A percentile compares a stretch with the other conserved stretches of the same genome.
Conservation (phyloP, 2,329 filamentous ascomycete species). For the Macrophomina phaseolina region DNA sequence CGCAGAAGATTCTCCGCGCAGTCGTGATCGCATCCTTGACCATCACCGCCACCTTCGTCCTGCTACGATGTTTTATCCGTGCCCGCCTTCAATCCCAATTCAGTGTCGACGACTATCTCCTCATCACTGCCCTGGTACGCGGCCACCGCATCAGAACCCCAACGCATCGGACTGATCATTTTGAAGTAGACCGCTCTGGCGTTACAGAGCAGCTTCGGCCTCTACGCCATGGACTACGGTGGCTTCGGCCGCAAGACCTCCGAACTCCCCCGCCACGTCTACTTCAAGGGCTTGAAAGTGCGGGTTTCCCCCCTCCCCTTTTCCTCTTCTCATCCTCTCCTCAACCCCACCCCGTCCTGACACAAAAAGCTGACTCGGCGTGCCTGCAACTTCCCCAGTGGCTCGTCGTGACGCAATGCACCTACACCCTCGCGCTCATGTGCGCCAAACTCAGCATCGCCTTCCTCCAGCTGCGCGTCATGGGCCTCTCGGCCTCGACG, state of each 20-base stretch:
- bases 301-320: too few relatives aligned
- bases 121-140: neutral
- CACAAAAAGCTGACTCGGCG: too few relatives aligned
- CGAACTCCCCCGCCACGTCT: neutral
- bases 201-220: neutral
- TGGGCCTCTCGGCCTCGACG: conserved; percentile 4
- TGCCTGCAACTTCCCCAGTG: neutral
- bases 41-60: conserved; percentile 5
- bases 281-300: neutral
- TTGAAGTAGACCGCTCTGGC: neutral
- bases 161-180: neutral
- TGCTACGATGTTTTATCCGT: conserved; percentile 9
- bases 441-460: conserved; percentile 24
- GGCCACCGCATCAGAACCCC: too few relatives aligned
- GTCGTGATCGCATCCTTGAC: conserved; percentile 3
- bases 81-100: conserved; percentile 9
- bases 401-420: conserved; percentile 11
- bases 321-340: too few relatives aligned
- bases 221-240: conserved; percentile 1
- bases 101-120: conserved; percentile 14
- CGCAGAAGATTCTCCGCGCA: neutral
- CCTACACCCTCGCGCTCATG: conserved; percentile 11
- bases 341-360: too few relatives aligned
- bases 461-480: conserved; percentile 18
- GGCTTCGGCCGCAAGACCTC: conserved; percentile 10